Evolutionary conservation across 768 basidiomycete species (phyloP).

Genomic region (Trametes cubensis): DNA sequence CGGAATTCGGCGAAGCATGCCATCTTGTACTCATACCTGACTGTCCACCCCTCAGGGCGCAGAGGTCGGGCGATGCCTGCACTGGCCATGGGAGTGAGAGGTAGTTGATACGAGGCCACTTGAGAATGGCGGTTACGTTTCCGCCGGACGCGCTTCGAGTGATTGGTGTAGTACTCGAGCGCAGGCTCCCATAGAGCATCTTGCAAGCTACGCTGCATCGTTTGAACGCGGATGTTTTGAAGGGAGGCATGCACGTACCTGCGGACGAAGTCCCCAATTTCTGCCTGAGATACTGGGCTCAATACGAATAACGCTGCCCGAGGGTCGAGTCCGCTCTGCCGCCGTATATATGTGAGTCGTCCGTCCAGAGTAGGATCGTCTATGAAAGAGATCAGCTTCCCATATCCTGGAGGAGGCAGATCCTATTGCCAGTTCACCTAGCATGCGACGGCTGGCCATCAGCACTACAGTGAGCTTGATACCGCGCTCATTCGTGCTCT

Average conservation of each 20-base stretch:
- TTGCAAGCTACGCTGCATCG: slow-evolving; percentile 62
- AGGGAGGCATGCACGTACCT: slow-evolving; percentile 49
- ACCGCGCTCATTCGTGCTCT: slow-evolving; percentile 76
- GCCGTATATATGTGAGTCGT: slow-evolving; percentile 83
- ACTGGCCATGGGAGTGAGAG: slow-evolving; percentile 48
- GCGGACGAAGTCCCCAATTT: slow-evolving; percentile 86
- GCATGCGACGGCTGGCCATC: slow-evolving; percentile 82
- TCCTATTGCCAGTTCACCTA: slow-evolving; percentile 57
- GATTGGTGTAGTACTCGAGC: slow-evolving; percentile 89
- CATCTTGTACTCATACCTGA: slow-evolving; percentile 97
- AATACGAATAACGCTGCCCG: slow-evolving; percentile 93
- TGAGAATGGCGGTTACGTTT: slow-evolving; percentile 87
- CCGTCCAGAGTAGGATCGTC: slow-evolving; percentile 85
- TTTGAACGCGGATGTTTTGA: not conserved
- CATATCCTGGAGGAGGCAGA: not conserved
- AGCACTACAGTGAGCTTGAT: slow-evolving; percentile 95
- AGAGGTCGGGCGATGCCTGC: slow-evolving; percentile 52
- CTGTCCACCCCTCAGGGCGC: slow-evolving; percentile 89
- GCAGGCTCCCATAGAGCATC: slow-evolving; percentile 88
- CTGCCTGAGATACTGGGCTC: slow-evolving; percentile 84
- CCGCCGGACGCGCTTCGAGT: slow-evolving; percentile 88
- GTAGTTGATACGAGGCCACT: slow-evolving; percentile 51
- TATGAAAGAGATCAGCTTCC: slow-evolving; percentile 33
- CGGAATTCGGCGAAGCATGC: slow-evolving; percentile 95
- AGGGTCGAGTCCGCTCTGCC: slow-evolving; percentile 87